Conservation (phyloP, 495 filamentous ascomycete species). For the Tuber indicum region DNA sequence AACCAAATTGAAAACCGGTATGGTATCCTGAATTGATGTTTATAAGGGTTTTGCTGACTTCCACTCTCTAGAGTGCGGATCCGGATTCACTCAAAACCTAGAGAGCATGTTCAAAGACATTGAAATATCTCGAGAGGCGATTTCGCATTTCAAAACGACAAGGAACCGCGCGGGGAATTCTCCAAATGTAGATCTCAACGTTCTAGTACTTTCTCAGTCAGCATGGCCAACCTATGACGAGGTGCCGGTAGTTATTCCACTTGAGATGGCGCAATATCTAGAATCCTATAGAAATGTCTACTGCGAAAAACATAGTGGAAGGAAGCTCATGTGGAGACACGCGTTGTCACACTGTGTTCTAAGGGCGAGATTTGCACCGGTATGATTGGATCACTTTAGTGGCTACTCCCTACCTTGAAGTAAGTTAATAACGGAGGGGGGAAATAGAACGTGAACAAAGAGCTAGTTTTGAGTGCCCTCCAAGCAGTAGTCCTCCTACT, state of each 20-base stretch:
- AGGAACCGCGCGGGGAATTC: conserved; percentile 44
- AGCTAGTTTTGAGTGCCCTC: conserved; percentile 78
- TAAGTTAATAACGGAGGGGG: background rate
- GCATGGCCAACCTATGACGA: conserved; percentile 93
- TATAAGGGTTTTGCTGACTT: conserved; percentile 5
- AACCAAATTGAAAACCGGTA: conserved; percentile 71
- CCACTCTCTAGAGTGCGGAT: conserved; percentile 65
- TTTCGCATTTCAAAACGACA: conserved; percentile 60
- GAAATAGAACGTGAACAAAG: conserved; percentile 52
- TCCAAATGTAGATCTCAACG: conserved; percentile 66
- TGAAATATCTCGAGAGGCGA: conserved; percentile 79
- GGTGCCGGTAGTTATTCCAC: conserved; percentile 65
- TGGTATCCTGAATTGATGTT: conserved; percentile 12
- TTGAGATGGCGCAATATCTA: conserved; percentile 60
- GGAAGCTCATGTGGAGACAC: conserved; percentile 87
- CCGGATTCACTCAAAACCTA: conserved; percentile 88
- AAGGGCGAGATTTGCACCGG: conserved; percentile 63
- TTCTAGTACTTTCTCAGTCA: conserved; percentile 75
- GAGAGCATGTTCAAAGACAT: conserved; percentile 99
- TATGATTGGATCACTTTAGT: background rate
- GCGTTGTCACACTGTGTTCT: conserved; percentile 80
- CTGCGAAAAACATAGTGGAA: conserved; percentile 73
- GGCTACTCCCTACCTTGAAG: background rate
- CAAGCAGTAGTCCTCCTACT: conserved; percentile 86
- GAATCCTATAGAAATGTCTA: conserved; percentile 75